phyloP scores from a whole-genome alignment of 2,329 filamentous ascomycete genomes.

The Hawksworthiomyces lignivorus region DNA sequence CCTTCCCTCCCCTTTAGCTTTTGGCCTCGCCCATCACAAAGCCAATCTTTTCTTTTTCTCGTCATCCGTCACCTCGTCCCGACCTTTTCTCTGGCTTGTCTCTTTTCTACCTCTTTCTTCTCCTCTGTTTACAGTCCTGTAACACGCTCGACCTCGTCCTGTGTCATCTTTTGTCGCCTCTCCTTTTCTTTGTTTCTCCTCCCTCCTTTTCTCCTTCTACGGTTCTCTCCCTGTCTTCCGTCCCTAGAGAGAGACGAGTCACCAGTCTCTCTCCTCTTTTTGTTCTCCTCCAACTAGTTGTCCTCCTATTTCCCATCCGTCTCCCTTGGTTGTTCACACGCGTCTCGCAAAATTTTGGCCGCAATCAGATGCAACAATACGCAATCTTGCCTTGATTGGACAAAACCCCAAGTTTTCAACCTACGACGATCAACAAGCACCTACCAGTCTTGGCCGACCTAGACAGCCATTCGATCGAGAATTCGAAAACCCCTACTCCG shows the following conservation, averaged over 20 bases:
- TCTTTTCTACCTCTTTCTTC: not conserved
- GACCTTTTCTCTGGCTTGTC: not conserved
- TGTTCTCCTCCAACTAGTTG: too few species aligned
- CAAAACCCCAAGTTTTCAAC: not conserved
- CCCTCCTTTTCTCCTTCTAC: not conserved
- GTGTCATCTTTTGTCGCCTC: not conserved
- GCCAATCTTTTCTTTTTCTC: too few species aligned
- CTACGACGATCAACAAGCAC: not conserved
- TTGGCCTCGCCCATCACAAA: not conserved
- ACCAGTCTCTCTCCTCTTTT: not conserved
- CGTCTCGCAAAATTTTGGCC: too few species aligned
- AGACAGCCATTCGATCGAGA: too few species aligned
- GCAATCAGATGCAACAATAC: not conserved
- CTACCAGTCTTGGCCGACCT: too few species aligned
- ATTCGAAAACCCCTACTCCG: too few species aligned
- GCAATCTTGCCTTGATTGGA: constrained; percentile 1
- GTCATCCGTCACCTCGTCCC: not conserved
- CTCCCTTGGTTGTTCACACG: too few species aligned
- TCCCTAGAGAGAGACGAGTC: too few species aligned
- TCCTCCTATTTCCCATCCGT: too few species aligned
- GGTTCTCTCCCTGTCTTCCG: constrained; percentile 1
- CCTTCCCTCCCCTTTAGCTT: not conserved
- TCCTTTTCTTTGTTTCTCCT: not conserved
- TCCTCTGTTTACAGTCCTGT: too few species aligned
- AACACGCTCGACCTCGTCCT: too few species aligned